Conservation (phyloP, 768 basidiomycete genomes). For the Suillus bovinus region DNA sequence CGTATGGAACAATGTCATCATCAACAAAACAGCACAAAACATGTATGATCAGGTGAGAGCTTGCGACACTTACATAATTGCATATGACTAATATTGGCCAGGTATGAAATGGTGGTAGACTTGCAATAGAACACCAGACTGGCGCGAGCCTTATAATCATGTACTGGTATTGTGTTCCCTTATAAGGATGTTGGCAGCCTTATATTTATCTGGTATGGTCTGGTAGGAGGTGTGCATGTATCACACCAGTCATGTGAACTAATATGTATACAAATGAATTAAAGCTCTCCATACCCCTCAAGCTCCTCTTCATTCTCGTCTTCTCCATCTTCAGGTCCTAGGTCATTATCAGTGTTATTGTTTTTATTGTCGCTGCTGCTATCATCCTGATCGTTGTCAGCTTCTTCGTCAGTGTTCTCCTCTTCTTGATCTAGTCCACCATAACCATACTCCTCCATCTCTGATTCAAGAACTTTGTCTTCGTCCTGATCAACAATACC, state of each 20-base stretch:
- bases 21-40: not conserved
- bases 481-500: not conserved
- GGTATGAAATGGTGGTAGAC: not conserved
- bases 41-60: not conserved
- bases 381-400: not conserved
- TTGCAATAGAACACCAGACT: not conserved
- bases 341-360: not conserved
- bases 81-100: not conserved
- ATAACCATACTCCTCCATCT: conserved; percentile 7
- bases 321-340: conserved; percentile 5
- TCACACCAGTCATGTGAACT: not conserved
- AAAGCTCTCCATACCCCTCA: conserved; percentile 2
- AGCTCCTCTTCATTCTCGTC: conserved; percentile 4
- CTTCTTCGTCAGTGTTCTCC: not conserved
- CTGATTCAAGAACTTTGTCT: not conserved
- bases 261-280: not conserved
- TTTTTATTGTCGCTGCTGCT: not conserved
- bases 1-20: too few species aligned
- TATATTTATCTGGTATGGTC: not conserved
- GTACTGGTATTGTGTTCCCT: not conserved
- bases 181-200: not conserved
- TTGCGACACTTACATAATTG: not conserved
- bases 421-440: not conserved
- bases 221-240: not conserved
- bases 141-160: not conserved